Evolutionary conservation across 192 early-diverging fungal species (phyloP).

Genomic region (Coemansia sp.): DNA sequence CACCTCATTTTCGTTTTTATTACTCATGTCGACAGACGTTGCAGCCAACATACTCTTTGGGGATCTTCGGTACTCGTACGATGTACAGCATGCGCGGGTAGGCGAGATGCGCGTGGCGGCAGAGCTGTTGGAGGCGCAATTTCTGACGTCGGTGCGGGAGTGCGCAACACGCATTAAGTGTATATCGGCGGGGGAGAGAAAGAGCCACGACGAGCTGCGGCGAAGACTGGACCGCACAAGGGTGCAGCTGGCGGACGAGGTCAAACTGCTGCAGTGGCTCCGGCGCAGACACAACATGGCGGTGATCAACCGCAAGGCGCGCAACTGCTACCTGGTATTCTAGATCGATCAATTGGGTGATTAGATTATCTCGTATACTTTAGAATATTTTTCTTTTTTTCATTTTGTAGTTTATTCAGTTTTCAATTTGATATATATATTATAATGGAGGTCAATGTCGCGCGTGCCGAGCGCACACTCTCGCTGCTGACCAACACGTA

Average conservation of each 20-base stretch:
- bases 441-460: slow-evolving; percentile 38
- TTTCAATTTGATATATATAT: background rate
- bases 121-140: slow-evolving; percentile 28
- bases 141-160: slow-evolving; percentile 42
- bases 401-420: background rate
- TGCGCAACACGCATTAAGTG: slow-evolving; percentile 33
- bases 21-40: slow-evolving; percentile 38
- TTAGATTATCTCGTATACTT: background rate
- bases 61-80: slow-evolving; percentile 35
- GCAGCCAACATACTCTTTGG: slow-evolving; percentile 50
- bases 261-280: slow-evolving; percentile 50
- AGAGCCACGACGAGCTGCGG: slow-evolving; percentile 35
- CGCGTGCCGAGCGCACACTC: slow-evolving; percentile 47
- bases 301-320: slow-evolving; percentile 36
- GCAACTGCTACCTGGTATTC: slow-evolving; percentile 28
- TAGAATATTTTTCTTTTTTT: background rate
- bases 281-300: slow-evolving; percentile 47
- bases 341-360: slow-evolving; percentile 20
- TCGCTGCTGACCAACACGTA: slow-evolving; percentile 45
- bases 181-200: slow-evolving; percentile 31
- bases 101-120: slow-evolving; percentile 18
- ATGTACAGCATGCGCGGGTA: slow-evolving; percentile 33
- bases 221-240: slow-evolving; percentile 26
- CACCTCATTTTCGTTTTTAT: background rate
- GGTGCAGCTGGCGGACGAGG: slow-evolving; percentile 43